These are phyloP conservation scores for Lachnellula cervina DNA, from an alignment of 2,329 filamentous ascomycete species.

Conservation along the genomic window DNA sequence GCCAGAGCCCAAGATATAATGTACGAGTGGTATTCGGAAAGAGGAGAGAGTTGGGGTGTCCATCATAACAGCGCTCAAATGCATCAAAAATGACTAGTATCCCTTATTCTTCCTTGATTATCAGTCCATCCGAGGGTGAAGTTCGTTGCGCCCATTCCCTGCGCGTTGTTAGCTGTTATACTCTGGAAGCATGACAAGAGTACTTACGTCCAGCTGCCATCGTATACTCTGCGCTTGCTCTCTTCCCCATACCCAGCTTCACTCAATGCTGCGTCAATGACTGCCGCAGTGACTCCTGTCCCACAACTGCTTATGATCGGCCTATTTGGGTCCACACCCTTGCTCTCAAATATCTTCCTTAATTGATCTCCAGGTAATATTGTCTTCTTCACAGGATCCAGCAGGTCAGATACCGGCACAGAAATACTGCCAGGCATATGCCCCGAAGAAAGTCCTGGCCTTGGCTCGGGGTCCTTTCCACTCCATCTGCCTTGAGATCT, in stretches of 20 bases:
- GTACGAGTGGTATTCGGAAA: background rate
- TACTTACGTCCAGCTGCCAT: conserved; percentile 96
- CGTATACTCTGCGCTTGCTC: conserved; percentile 72
- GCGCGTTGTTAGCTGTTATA: conserved; percentile 9
- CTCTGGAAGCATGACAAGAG: background rate
- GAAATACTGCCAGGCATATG: conserved; percentile 88
- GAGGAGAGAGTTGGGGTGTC: background rate
- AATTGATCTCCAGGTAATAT: conserved; percentile 70
- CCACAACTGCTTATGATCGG: conserved; percentile 87
- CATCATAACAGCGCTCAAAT: background rate
- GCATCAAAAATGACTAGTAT: background rate
- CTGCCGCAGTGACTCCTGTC: conserved; percentile 87
- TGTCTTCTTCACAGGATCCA: conserved; percentile 79
- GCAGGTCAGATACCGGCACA: conserved; percentile 71
- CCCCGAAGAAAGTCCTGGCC: conserved; percentile 78
- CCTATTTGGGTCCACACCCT: conserved; percentile 71
- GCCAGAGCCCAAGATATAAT: background rate
- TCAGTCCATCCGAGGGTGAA: conserved; percentile 56
- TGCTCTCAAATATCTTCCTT: conserved; percentile 69
- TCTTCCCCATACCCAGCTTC: conserved; percentile 69
- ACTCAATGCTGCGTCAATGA: conserved; percentile 81
- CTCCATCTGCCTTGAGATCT: conserved; percentile 74
- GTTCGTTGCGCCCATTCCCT: conserved; percentile 67
- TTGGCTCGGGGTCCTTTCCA: conserved; percentile 79
- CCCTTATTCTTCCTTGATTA: conserved; percentile 42